Conservation (phyloP, 805 yeast species). For the Lipomyces orientalis region DNA sequence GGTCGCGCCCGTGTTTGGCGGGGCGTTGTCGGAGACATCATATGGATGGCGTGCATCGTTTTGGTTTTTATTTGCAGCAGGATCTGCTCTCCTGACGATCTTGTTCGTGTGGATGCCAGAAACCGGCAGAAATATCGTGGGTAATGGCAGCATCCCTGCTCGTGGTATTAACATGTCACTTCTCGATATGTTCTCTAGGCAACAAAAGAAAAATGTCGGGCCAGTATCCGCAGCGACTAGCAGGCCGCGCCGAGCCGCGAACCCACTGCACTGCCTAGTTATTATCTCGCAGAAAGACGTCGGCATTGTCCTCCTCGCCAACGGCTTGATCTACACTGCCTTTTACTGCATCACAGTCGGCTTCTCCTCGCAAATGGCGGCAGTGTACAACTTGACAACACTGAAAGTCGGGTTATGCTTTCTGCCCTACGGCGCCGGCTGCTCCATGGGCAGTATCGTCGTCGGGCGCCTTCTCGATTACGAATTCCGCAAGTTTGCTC, state of each 20-base stretch:
- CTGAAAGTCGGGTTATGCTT: constrained; percentile 72
- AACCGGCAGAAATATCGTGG: constrained; percentile 70
- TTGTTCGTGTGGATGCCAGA: constrained; percentile 72
- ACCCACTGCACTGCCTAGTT: constrained; percentile 43
- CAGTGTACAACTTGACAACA: constrained; percentile 57
- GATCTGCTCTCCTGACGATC: constrained; percentile 58
- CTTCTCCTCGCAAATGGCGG: constrained; percentile 59
- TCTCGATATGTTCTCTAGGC: constrained; percentile 16
- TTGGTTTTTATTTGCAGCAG: constrained; percentile 77
- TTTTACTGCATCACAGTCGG: constrained; percentile 77
- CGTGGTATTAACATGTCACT: constrained; percentile 25
- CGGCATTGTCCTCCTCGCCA: constrained; percentile 57
- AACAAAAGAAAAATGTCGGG: background rate
- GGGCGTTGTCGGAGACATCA: constrained; percentile 68
- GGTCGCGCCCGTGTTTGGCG: constrained; percentile 63
- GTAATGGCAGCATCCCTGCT: constrained; percentile 74
- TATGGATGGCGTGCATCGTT: constrained; percentile 89
- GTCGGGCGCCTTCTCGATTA: constrained; percentile 58
- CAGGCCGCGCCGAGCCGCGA: constrained; percentile 12
- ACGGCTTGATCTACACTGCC: constrained; percentile 66
- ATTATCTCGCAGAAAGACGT: constrained; percentile 55
- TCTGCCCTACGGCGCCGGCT: constrained; percentile 74
- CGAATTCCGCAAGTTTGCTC: constrained; percentile 29
- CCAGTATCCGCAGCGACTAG: background rate
- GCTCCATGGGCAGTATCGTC: constrained; percentile 62